phyloP scores from a whole-genome alignment of 495 filamentous ascomycete species.

The Ramalina intermedia region DNA sequence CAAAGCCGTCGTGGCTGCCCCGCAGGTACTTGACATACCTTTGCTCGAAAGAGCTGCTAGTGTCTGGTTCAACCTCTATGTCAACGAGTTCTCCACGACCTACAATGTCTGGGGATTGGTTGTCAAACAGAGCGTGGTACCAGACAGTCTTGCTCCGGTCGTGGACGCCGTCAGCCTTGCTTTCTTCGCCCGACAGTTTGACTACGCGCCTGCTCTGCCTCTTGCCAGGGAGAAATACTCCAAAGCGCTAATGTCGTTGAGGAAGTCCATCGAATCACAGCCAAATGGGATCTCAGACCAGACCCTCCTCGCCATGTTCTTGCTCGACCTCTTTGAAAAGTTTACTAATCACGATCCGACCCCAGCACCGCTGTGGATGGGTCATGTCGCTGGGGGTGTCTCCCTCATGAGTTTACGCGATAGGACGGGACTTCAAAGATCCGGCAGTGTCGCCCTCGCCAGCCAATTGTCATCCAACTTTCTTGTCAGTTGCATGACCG shows the following conservation, averaged over 20 bases:
- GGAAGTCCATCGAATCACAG: slow-evolving; percentile 1
- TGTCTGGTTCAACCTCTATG: slow-evolving; percentile 16
- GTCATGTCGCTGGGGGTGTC: slow-evolving; percentile 20
- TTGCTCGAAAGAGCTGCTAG: slow-evolving; percentile 10
- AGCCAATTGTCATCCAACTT: slow-evolving; percentile 14
- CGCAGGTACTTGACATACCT: background rate
- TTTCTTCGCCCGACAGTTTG: slow-evolving; percentile 9
- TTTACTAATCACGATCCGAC: slow-evolving; percentile 10
- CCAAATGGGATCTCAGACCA: slow-evolving; percentile 7
- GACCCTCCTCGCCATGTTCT: slow-evolving; percentile 15
- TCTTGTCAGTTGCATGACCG: slow-evolving; percentile 15
- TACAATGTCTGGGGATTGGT: slow-evolving; percentile 13
- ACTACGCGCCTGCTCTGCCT: background rate
- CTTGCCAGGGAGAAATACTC: slow-evolving; percentile 10
- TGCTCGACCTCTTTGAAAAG: slow-evolving; percentile 22
- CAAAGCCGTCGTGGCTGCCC: background rate
- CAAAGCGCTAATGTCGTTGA: slow-evolving; percentile 11
- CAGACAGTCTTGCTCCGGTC: slow-evolving; percentile 4
- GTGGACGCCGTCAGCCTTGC: slow-evolving; percentile 17
- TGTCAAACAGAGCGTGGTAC: background rate
- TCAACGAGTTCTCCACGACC: slow-evolving; percentile 13
- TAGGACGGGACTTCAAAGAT: slow-evolving; percentile 7
- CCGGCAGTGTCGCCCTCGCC: slow-evolving; percentile 6
- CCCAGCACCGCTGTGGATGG: slow-evolving; percentile 13
- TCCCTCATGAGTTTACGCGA: slow-evolving; percentile 18